phyloP scores from a whole-genome alignment of 2,329 filamentous ascomycete species.

The Metarhizium guizhouense region DNA sequence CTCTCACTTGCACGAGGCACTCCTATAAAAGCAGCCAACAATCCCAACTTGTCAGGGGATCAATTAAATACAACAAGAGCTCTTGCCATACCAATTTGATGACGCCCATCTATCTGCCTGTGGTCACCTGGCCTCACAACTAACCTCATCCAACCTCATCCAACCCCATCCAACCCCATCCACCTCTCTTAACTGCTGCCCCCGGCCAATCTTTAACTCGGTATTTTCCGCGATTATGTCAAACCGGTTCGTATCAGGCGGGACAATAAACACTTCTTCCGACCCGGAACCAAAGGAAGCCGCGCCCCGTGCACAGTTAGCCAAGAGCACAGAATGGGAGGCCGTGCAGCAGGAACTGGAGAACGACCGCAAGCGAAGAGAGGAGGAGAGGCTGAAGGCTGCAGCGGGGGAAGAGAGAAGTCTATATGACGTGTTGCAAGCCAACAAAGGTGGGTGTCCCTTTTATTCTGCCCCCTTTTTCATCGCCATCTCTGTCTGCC shows the following conservation, averaged over 20 bases:
- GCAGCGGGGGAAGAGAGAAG: constrained; percentile 44
- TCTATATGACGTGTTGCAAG: constrained; percentile 68
- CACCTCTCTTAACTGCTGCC: background rate
- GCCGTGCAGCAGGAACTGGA: constrained; percentile 57
- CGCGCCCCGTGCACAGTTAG: background rate
- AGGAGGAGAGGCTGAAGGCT: constrained; percentile 36
- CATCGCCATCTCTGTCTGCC: background rate
- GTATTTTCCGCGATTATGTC: constrained; percentile 28
- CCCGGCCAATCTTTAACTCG: background rate
- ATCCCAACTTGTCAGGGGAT: too few relatives aligned
- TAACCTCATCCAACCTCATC: background rate
- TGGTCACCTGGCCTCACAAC: background rate
- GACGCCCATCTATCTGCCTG: background rate
- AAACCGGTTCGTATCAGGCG: constrained; percentile 46
- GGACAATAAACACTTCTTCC: constrained; percentile 32
- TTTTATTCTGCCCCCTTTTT: background rate
- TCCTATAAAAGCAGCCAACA: too few relatives aligned
- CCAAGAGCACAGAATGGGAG: constrained; percentile 46
- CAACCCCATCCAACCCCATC: background rate
- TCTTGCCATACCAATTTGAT: background rate
- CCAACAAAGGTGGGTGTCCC: constrained; percentile 60
- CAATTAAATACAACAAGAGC: too few relatives aligned
- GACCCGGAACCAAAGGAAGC: constrained; percentile 13
- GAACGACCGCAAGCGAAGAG: constrained; percentile 44
- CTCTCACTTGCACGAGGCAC: too few relatives aligned